phyloP scores from a whole-genome alignment of 176 grass and related monocot species.

The Zoysia japonica region DNA sequence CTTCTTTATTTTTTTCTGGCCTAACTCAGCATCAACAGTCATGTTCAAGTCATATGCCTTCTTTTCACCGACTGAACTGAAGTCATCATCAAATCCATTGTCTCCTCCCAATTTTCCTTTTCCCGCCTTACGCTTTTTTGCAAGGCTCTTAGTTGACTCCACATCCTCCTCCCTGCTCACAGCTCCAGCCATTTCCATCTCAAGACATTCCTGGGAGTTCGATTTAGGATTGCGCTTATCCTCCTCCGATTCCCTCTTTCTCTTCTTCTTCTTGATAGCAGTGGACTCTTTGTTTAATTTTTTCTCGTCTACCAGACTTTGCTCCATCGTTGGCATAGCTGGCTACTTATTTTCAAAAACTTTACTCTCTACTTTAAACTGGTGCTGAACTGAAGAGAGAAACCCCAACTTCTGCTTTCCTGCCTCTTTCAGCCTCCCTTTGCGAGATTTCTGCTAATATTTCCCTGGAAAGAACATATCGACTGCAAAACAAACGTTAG shows the following conservation, averaged over 20 bases:
- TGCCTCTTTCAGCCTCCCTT: constrained; percentile 55
- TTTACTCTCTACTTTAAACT: constrained; percentile 34
- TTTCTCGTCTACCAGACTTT: constrained; percentile 28
- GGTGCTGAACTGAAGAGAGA: constrained; percentile 59
- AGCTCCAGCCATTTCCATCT: constrained; percentile 60
- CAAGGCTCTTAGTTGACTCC: constrained; percentile 65
- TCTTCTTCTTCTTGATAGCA: constrained; percentile 33
- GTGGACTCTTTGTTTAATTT: constrained; percentile 38
- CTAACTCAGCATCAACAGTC: neutral
- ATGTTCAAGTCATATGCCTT: constrained; percentile 31
- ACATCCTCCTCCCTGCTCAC: constrained; percentile 58
- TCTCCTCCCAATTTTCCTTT: constrained; percentile 61
- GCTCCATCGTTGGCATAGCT: neutral
- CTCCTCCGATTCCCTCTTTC: constrained; percentile 23
- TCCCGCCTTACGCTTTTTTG: constrained; percentile 81
- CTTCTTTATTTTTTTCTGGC: constrained; percentile 44
- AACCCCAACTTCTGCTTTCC: constrained; percentile 48
- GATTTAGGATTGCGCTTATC: constrained; percentile 32
- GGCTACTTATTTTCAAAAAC: constrained; percentile 40
- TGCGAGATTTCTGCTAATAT: constrained; percentile 35
- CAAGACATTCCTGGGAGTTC: constrained; percentile 75
- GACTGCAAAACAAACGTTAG: neutral
- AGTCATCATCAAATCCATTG: constrained; percentile 64
- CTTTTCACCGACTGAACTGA: constrained; percentile 8
- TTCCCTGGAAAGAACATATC: constrained; percentile 23